Base-by-base conservation (phyloP, 2,329 filamentous ascomycete species). In the Ophiostoma pallidulum region DNA sequence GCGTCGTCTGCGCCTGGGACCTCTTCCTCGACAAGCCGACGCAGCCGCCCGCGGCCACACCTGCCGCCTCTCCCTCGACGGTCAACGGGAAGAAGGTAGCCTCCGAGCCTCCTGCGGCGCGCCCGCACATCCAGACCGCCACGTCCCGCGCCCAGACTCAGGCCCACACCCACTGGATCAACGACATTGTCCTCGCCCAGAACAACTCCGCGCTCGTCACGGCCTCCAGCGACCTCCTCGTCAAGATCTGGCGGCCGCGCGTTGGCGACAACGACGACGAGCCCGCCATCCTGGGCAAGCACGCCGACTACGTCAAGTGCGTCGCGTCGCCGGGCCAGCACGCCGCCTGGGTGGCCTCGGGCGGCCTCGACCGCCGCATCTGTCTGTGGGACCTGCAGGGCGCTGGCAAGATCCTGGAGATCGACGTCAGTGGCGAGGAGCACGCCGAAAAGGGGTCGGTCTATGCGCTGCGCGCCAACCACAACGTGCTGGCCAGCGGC, bases 301-400 rank as follows among this genome's bases (percentile, higher is more conserved):
- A 98, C 65, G 84, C 82, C 59, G 92, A 98, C 71, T 98, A 97
- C 62, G 90, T 95, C 61, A 98, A 97, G 67, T 90, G 88, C 56
- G 76, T 98, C 32, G 87, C 90, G 16, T 85, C 86, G 8, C 87
- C 91, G 8, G 61, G 59, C 61, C 70, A 56, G 59, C 62, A 37
- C 73, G 78, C 56, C 47, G 81, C 83, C 57, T 98, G 91, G 91
- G 84, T 97, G 16, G 92, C 90, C 5, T 95, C 91, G 2, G 92
- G 90, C 38, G 92, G 91, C 1, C 75, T 98, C 29, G 92, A 98
- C 65, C 82, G 91, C 57, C 91, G 89, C 61, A 88, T 98, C 54
- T 86, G 80, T 59, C 71, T 97, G 7, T 98, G 92, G 92, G 92
- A 98, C 66, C 70, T 98, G 47, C 86, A 84, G 60, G 90, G 91